These are phyloP conservation scores for Rhizopogon roseolus DNA, from an alignment of 768 basidiomycete species.

Conservation along the genomic window DNA sequence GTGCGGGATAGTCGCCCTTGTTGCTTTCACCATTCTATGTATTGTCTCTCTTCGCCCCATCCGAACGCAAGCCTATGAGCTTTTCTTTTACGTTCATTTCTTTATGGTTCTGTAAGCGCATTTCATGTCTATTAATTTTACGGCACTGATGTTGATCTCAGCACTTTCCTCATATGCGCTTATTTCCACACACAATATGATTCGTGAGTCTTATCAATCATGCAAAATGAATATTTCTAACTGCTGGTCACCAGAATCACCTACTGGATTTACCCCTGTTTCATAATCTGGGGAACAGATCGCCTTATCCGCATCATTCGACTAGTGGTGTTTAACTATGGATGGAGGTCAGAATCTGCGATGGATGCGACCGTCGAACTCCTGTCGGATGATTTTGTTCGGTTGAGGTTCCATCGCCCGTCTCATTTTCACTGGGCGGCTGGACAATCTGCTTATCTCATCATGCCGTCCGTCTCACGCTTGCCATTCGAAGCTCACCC, in stretches of 20 bases:
- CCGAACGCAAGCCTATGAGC: conserved; percentile 39
- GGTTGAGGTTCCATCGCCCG: conserved; percentile 36
- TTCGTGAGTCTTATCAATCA: not conserved
- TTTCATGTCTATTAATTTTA: not conserved
- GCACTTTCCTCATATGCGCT: conserved; percentile 26
- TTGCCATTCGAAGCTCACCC: conserved; percentile 48
- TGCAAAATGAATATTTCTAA: not conserved
- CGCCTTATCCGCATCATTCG: conserved; percentile 40
- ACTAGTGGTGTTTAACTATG: conserved; percentile 36
- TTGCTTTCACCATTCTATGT: conserved; percentile 36
- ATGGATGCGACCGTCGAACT: conserved; percentile 35
- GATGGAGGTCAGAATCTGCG: conserved; percentile 14
- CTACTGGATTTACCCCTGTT: conserved; percentile 40
- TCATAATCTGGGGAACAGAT: conserved; percentile 51
- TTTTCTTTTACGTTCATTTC: conserved; percentile 46
- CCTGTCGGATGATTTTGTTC: conserved; percentile 38
- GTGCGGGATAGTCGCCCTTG: conserved; percentile 27
- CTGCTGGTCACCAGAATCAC: conserved; percentile 8
- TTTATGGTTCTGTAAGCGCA: conserved; percentile 29
- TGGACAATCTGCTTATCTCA: conserved; percentile 49
- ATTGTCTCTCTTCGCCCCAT: conserved; percentile 44
- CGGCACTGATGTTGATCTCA: conserved; percentile 3
- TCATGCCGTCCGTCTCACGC: conserved; percentile 37
- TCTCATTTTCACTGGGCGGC: conserved; percentile 43
- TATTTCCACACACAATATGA: conserved; percentile 24